Conservation (phyloP, 306 rosid genomes). For the Casuarina equisetifolia region DNA sequence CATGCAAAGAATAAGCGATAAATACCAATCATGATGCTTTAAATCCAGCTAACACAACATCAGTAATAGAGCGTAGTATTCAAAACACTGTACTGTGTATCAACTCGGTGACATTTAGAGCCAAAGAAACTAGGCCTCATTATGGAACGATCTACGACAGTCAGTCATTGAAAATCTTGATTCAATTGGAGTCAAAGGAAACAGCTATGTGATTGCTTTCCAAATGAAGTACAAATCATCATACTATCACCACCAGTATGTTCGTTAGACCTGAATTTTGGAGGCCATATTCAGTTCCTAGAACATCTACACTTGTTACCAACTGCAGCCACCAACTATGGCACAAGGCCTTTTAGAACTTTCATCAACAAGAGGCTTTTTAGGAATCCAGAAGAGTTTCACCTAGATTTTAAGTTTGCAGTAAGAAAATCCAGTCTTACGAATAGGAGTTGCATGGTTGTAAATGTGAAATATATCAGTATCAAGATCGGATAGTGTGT, state of each 20-base stretch:
- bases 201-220: neutral
- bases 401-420: neutral
- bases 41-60: neutral
- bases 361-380: neutral
- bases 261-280: neutral
- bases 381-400: neutral
- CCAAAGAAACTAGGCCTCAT: neutral
- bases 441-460: conserved; percentile 6
- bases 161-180: neutral
- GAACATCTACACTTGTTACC: neutral
- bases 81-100: neutral
- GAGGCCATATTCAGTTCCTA: neutral
- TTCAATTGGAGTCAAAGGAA: too few relatives aligned
- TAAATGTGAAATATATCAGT: conserved; percentile 11
- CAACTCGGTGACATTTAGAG: neutral
- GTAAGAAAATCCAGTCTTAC: neutral
- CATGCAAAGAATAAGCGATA: neutral
- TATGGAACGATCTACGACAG: neutral
- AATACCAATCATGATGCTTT: neutral
- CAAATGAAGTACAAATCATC: neutral
- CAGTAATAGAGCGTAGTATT: neutral
- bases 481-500: conserved; percentile 39
- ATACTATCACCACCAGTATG: neutral
- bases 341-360: neutral
- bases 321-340: neutral